Conservation (phyloP, 2,329 filamentous ascomycete genomes). For the Alternaria alternata region DNA sequence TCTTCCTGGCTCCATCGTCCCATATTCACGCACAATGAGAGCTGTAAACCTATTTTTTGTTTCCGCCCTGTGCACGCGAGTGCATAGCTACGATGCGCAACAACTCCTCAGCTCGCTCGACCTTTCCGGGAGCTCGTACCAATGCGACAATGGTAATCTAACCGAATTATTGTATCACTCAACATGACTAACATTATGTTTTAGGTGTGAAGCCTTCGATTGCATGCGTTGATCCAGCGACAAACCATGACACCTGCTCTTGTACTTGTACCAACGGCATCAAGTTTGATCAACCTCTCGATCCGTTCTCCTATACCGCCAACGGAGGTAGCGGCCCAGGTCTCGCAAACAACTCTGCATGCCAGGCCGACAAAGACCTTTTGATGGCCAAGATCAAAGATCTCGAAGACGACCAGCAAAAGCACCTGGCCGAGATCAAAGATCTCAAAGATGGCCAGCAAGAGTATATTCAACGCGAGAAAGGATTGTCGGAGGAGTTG, state of each 20-base stretch:
- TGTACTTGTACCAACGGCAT: background rate
- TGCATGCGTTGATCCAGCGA: background rate
- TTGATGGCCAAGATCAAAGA: no score
- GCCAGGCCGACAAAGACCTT: no score
- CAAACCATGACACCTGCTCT: background rate
- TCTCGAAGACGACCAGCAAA: no score
- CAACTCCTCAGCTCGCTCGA: background rate
- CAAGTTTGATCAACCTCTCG: no score
- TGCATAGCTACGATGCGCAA: background rate
- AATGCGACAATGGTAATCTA: background rate
- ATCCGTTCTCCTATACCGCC: no score
- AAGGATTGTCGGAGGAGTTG: no score
- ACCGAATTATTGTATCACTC: accelerated
- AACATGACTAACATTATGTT: background rate
- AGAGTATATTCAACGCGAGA: no score
- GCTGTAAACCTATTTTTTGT: background rate
- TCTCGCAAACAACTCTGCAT: no score
- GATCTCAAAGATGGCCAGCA: no score
- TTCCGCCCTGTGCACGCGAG: background rate
- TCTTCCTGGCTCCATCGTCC: no score
- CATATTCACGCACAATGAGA: background rate
- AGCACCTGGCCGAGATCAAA: no score
- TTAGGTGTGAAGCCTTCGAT: background rate
- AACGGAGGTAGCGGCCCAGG: no score
- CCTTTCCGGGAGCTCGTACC: background rate